Percentiles rank a stretch among this genome's conserved stretches.
These are phyloP conservation scores for Obelidium mucronatum DNA, from an alignment of 192 early-diverging fungal species.

Conservation along the genomic window DNA sequence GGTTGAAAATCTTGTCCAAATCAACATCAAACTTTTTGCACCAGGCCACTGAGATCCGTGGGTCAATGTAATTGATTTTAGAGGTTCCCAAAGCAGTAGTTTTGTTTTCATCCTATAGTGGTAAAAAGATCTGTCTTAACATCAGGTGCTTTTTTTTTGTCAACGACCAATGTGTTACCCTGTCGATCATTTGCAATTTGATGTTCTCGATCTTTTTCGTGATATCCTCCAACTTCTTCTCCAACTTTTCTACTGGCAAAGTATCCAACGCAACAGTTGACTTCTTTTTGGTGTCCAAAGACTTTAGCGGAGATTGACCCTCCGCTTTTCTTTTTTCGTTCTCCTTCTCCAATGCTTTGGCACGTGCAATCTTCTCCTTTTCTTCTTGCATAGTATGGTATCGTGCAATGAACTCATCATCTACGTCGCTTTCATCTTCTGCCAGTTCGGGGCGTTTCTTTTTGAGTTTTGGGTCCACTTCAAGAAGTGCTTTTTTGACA, in stretches of 20 bases:
- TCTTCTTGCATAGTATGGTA: conserved; percentile 66
- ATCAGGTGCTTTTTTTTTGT: too few species aligned
- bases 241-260: conserved; percentile 71
- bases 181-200: conserved; percentile 81
- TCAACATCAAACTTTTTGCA: conserved; percentile 89
- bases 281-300: conserved; percentile 58
- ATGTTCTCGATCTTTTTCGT: conserved; percentile 75
- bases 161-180: conserved; percentile 67
- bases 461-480: conserved; percentile 77
- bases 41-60: conserved; percentile 95
- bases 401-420: conserved; percentile 76
- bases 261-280: conserved; percentile 25
- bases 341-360: conserved; percentile 75
- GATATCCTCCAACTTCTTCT: conserved; percentile 74
- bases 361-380: conserved; percentile 75
- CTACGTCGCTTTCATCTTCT: conserved; percentile 77
- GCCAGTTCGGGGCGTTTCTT: conserved; percentile 75
- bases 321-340: conserved; percentile 82
- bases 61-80: conserved; percentile 99
- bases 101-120: conserved; percentile 90
- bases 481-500: conserved; percentile 71
- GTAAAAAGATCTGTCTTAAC: too few species aligned
- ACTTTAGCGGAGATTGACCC: conserved; percentile 54
- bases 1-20: conserved; percentile 91
- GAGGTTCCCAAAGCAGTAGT: conserved; percentile 94